Evolutionary conservation across 345 rosid genomes (phyloP), one percentile per base, ranked within the genome.

Genomic region (Linum lewisii): DNA sequence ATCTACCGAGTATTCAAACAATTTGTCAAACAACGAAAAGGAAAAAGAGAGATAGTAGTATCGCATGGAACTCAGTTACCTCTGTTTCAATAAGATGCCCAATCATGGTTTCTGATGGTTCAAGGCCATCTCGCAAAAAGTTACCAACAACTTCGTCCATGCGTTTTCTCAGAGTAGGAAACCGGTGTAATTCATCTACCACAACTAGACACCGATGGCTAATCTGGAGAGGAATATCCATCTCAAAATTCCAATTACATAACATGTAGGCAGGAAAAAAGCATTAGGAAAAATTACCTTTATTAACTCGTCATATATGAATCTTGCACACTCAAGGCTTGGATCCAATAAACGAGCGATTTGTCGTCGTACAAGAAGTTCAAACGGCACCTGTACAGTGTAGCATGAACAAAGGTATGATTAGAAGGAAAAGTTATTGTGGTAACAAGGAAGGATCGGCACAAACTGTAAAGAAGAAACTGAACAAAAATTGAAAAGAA

Each of bases 301-400:
- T 6, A 84, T 72, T 70, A 92, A 75, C 72, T 92, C 97, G 73
- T 92, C 93, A 71, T 83, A 86, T 73, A 92, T 88, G 74, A 92
- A 92, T 79, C 98, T 83, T 42, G 95, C 93, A 63, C 97, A 92
- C 78, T 92, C 97, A 72, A 88, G 88, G 73, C 98, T 83, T 58
- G 97, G 97, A 75, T 92, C 96, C 64, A 92, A 78, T 57, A 92
- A 74, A 56, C 95, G 95, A 59, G 89, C 87, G 61, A 92, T 92
- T 71, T 92, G 97, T 78, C 96, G 82, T 66, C 86, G 79, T 60
- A 92, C 67, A 73, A 92, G 98, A 75, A 92, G 95, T 76, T 92
- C 98, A 79, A 90, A 90, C 53, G 97, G 97, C 60, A 87, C 87
- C 95, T 90, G 54, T 38, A 68, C 18, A 54, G 9, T 47, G 26